Evolutionary conservation across 2,329 filamentous ascomycete species (phyloP), one percentile per base, ranked within the genome.

Genomic region (Fusarium sp.): DNA sequence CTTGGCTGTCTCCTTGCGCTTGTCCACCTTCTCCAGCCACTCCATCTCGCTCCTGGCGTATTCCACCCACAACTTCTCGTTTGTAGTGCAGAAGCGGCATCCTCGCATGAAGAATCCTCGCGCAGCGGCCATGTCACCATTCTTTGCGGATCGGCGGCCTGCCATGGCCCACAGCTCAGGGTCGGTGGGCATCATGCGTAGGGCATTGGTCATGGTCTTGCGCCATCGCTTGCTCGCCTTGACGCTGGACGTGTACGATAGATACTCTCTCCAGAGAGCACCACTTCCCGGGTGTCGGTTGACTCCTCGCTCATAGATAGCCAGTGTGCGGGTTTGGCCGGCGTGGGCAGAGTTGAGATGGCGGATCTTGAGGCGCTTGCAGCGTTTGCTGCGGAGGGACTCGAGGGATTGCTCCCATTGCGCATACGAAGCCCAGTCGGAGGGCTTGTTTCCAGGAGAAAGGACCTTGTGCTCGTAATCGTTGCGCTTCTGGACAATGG

Each of bases 391-490:
- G 62, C 93, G 91, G 42, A 98, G 86, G 3, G 87, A 81, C 74
- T 97, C 93, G 63, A 91, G 84, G 25, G 86, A 87, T 67, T 86
- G 85, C 75, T 91, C 89, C 88, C 89, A 91, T 61, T 84, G 88
- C 49, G 91, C 91, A 82, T 98, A 99, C 72, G 90, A 87, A 58
- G 92, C 89, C 82, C 93, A 98, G 77, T 97, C 93, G 64, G 86
- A 81, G 0, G 94, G 87, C 42, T 87, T 87, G 65, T 90, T 90
- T 53, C 93, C 93, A 23, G 93, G 90, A 3, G 93, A 90, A 67
- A 97, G 92, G 72, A 98, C 88, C 62, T 90, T 91, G 81, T 97
- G 95, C 79, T 99, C 96, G 78, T 94, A 96, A 74, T 96, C 92
- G 76, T 93, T 97, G 73, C 96, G 90, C 79, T 96, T 97, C 77